These are phyloP conservation scores for Fusarium citri DNA, from an alignment of 2,329 filamentous ascomycete genomes.

Conservation along the genomic window DNA sequence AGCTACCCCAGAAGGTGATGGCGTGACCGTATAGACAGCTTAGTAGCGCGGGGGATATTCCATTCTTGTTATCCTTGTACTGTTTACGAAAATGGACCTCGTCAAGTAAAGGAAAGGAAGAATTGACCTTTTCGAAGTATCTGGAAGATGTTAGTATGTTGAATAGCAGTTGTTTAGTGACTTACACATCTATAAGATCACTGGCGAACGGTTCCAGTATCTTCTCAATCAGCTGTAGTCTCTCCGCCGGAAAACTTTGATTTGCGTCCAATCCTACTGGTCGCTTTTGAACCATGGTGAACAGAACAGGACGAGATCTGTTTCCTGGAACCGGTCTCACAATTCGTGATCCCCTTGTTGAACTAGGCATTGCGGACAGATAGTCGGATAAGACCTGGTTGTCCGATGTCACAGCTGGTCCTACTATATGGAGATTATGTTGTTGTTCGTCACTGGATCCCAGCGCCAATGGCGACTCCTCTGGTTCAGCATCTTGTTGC, in stretches of 20 bases:
- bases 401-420: constrained; percentile 69
- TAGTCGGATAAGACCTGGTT: constrained; percentile 71
- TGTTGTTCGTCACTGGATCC: constrained; percentile 53
- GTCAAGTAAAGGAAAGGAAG: constrained; percentile 72
- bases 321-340: constrained; percentile 49
- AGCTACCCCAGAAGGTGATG: constrained; percentile 67
- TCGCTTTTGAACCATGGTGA: constrained; percentile 59
- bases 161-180: background rate
- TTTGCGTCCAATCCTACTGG: constrained; percentile 57
- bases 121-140: constrained; percentile 58
- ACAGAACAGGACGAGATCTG: constrained; percentile 56
- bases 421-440: constrained; percentile 65
- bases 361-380: constrained; percentile 54
- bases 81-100: constrained; percentile 63
- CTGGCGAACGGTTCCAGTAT: constrained; percentile 66
- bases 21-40: constrained; percentile 69
- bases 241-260: constrained; percentile 56
- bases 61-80: constrained; percentile 57
- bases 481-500: constrained; percentile 5
- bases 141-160: constrained; percentile 23
- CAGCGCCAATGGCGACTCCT: constrained; percentile 47
- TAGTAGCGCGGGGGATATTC: constrained; percentile 66
- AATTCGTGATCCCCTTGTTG: constrained; percentile 47
- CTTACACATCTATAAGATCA: constrained; percentile 62
- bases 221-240: constrained; percentile 68